phyloP scores from a whole-genome alignment of 2,329 filamentous ascomycete genomes.

The Neofusicoccum sp. region DNA sequence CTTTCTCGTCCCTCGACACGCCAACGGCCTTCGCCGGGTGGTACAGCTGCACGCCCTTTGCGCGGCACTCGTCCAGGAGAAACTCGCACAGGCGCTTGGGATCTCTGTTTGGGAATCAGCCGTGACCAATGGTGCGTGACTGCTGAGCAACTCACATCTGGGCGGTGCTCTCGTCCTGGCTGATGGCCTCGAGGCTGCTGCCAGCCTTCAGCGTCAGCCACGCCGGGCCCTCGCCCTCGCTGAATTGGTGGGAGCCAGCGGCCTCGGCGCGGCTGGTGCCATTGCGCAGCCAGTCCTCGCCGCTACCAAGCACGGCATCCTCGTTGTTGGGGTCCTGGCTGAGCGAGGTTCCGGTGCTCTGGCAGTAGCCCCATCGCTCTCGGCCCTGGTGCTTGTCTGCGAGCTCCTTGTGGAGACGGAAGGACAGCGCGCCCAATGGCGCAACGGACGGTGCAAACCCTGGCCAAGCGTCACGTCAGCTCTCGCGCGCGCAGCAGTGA shows the following conservation, averaged over 20 bases:
- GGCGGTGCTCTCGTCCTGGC: constrained; percentile 61
- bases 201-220: constrained; percentile 63
- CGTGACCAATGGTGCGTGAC: background rate
- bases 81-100: constrained; percentile 68
- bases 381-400: constrained; percentile 59
- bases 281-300: constrained; percentile 68
- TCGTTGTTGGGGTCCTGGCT: constrained; percentile 51
- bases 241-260: constrained; percentile 41
- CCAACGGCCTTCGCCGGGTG: constrained; percentile 62
- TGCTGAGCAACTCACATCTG: constrained; percentile 59
- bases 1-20: constrained; percentile 54
- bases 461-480: constrained; percentile 25
- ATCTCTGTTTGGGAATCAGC: constrained; percentile 51
- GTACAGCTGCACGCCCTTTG: constrained; percentile 66
- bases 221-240: constrained; percentile 46
- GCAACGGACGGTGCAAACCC: constrained; percentile 62
- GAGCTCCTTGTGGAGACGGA: constrained; percentile 66
- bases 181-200: constrained; percentile 63
- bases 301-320: constrained; percentile 46
- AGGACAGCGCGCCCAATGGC: constrained; percentile 67
- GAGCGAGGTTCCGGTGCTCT: constrained; percentile 59
- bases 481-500: background rate
- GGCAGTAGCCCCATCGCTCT: constrained; percentile 61
- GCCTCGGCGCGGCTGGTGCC: constrained; percentile 64
- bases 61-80: constrained; percentile 60